Percentiles rank a stretch among this genome's conserved stretches.
Evolutionary conservation across 2,329 filamentous ascomycete species (phyloP).

Genomic region (Pseudogymnoascus sp.): DNA sequence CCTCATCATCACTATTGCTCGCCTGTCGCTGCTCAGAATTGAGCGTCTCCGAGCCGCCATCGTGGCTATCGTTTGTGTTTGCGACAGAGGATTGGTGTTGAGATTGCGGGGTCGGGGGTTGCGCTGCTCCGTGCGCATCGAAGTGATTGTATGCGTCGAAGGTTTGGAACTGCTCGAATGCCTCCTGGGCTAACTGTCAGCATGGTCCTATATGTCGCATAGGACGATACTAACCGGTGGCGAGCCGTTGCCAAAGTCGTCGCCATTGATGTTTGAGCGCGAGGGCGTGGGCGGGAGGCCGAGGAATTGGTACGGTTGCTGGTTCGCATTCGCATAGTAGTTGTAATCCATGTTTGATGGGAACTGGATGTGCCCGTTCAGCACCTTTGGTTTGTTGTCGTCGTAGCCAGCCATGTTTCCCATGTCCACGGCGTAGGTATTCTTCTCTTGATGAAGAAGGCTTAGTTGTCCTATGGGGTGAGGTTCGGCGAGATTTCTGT

Average conservation of each 20-base stretch:
- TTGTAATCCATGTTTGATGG: slow-evolving; percentile 44
- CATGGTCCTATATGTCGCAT: slow-evolving; percentile 20
- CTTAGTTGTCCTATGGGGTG: not conserved
- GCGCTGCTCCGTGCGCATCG: slow-evolving; percentile 16
- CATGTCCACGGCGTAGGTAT: not conserved
- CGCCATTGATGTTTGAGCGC: slow-evolving; percentile 30
- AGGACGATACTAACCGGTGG: slow-evolving; percentile 27
- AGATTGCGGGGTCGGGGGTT: slow-evolving; percentile 22
- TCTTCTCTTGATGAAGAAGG: not conserved
- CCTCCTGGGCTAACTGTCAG: slow-evolving; percentile 17
- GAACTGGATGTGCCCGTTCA: not conserved
- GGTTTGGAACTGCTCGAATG: slow-evolving; percentile 23
- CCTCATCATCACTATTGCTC: slow-evolving; percentile 37
- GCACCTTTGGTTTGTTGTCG: not conserved
- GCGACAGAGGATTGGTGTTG: slow-evolving; percentile 21
- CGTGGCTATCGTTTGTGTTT: not conserved
- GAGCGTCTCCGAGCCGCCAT: not conserved
- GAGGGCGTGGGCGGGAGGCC: slow-evolving; percentile 33
- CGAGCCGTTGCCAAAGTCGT: slow-evolving; percentile 37
- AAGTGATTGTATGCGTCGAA: slow-evolving; percentile 25
- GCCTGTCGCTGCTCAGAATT: slow-evolving; percentile 22
- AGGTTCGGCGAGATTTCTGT: not conserved
- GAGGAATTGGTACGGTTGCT: slow-evolving; percentile 41
- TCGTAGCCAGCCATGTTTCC: slow-evolving; percentile 2
- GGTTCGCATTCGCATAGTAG: slow-evolving; percentile 38